Percentiles rank a stretch among this genome's conserved stretches.
These are phyloP conservation scores for Claviceps capensis DNA, from an alignment of 2,329 filamentous ascomycete genomes.

Conservation along the genomic window DNA sequence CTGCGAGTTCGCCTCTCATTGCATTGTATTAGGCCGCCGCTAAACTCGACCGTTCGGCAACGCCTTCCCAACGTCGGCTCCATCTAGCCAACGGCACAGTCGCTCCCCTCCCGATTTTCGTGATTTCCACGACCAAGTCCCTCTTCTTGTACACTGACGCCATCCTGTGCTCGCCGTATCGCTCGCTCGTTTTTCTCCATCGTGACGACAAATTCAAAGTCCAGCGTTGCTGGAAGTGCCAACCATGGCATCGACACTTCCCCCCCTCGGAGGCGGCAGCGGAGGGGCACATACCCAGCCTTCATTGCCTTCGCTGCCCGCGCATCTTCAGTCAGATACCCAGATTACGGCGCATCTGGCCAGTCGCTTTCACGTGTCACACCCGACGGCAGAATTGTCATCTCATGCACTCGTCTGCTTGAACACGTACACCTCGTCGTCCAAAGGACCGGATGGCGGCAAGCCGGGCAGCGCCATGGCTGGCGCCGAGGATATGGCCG, in stretches of 20 bases:
- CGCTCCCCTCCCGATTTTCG: background rate
- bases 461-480: constrained; percentile 88
- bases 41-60: background rate
- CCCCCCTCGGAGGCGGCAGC: constrained; percentile 31
- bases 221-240: constrained; percentile 12
- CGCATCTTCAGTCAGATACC: constrained; percentile 66
- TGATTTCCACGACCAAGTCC: background rate
- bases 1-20: background rate
- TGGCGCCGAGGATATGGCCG: constrained; percentile 83
- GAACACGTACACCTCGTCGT: constrained; percentile 87
- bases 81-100: background rate
- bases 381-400: constrained; percentile 78
- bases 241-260: constrained; percentile 48
- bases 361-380: constrained; percentile 79
- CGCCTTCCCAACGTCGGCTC: background rate
- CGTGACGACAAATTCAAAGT: background rate
- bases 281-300: constrained; percentile 64
- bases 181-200: background rate
- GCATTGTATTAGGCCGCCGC: background rate
- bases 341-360: constrained; percentile 72
- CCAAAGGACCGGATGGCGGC: constrained; percentile 77
- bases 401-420: constrained; percentile 84
- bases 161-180: background rate
- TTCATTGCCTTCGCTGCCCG: constrained; percentile 76
- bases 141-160: background rate